phyloP scores from a whole-genome alignment of 768 basidiomycete species.

The Tylopilus intermedius region DNA sequence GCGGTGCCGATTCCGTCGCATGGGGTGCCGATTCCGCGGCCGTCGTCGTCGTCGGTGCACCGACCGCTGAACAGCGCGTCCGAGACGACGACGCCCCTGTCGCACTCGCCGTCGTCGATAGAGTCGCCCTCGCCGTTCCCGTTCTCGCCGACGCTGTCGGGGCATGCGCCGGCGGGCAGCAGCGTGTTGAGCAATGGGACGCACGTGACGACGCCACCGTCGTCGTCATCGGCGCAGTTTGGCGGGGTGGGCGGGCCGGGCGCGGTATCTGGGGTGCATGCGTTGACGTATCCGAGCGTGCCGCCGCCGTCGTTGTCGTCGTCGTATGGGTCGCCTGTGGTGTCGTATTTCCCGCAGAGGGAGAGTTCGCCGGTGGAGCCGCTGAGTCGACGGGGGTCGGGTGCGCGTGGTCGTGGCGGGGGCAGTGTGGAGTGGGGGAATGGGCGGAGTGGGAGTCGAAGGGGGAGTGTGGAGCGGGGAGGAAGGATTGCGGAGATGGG shows the following conservation, averaged over 20 bases:
- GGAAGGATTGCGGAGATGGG: conserved; percentile 70
- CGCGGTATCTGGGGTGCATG: conserved; percentile 27
- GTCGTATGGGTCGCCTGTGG: conserved; percentile 67
- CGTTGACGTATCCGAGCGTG: conserved; percentile 74
- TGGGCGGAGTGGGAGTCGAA: conserved; percentile 40
- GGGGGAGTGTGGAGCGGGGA: conserved; percentile 57
- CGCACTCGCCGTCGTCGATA: conserved; percentile 61
- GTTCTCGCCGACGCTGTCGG: conserved; percentile 55
- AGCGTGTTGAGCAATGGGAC: conserved; percentile 39
- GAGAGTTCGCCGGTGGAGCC: conserved; percentile 53
- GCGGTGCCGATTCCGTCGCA: conserved; percentile 67
- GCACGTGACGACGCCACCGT: conserved; percentile 69
- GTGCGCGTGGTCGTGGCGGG: conserved; percentile 30
- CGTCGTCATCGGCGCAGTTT: conserved; percentile 37
- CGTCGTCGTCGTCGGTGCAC: conserved; percentile 52
- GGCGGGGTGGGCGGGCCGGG: conserved; percentile 15
- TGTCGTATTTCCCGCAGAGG: conserved; percentile 40
- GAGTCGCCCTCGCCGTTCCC: conserved; percentile 67
- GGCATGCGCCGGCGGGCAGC: conserved; percentile 36
- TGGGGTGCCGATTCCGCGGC: conserved; percentile 74
- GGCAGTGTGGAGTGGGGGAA: conserved; percentile 14
- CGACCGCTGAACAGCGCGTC: conserved; percentile 46
- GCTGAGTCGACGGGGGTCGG: conserved; percentile 50
- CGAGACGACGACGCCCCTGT: conserved; percentile 56
- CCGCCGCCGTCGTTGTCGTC: conserved; percentile 79